Evolutionary conservation across 2,329 filamentous ascomycete species (phyloP), one percentile per base, ranked within the genome.

Genomic region (Clarireedia paspali): DNA sequence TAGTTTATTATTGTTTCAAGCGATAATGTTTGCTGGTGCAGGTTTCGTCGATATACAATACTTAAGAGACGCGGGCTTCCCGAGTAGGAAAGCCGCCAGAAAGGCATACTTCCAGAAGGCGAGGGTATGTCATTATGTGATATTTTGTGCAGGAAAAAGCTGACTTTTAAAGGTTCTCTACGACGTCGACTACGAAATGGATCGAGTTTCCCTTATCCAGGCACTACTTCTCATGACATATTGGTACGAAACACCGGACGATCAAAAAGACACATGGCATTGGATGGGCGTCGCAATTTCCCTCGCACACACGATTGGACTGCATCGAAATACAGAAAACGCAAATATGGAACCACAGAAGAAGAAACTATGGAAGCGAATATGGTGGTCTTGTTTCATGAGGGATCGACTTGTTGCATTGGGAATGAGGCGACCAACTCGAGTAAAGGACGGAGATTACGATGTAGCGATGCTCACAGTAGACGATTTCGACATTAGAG

Each of bases 301-400:
- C 12, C 77, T 96, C 47, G 91, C 91, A 52, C 90, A 96, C 70
- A 96, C 91, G 12, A 96, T 96, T 61, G 91, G 92, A 5, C 78
- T 96, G 17, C 91, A 97, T 71, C 87, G 91, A 60, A 89, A 96
- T 65, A 90, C 91, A 2, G 81, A 81, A 30, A 87, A 85, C 56
- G 90, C 88, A 7, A 85, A 82, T 63, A 89, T 96, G 81, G 80
- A 87, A 40, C 72, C 75, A 3, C 78, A 82, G 53, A 87, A 88
- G 66, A 88, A 91, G 68, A 89, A 84, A 66, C 75, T 96, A 50
- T 95, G 91, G 88, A 96, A 95, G 74, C 81, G 91, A 53, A 94
- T 96, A 63, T 97, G 92, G 92, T 97, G 92, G 92, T 95, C 89
- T 34, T 95, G 89, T 61, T 96, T 95, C 68, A 96, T 96, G 83